Evolutionary conservation across 1,284 basidiomycete genomes (phyloP), one percentile per base, ranked within the genome.

Genomic region (Ceraceosorus bombacis): DNA sequence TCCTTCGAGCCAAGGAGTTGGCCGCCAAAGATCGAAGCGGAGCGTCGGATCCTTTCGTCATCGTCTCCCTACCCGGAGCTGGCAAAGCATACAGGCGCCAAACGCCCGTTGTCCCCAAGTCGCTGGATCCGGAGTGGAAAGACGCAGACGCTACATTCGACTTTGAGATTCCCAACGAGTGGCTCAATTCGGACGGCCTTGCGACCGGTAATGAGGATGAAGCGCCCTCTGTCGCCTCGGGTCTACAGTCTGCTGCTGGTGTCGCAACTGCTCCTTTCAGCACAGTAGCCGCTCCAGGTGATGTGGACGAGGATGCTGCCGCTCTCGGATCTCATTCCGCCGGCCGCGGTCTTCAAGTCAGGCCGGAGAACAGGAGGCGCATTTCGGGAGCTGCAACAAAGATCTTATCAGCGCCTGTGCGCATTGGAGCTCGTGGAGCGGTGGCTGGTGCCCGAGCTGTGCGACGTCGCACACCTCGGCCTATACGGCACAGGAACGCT

Each of bases 41-140:
- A 46, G 58, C 60, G 8, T 61, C 63, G 8, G 77, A 79, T 59
- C 78, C 78, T 5, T 78, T 71, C 55, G 62, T 76, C 58, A 65
- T 69, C 54, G 64, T 78, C 55, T 66, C 74, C 53, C 61, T 73
- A 5, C 64, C 67, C 41, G 69, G 70, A 55, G 64, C 64, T n/a
- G 49, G 61, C 36, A 56, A 54, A 7, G 51, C 54, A n/a, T 82
- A 83, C 41, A 83, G 82, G 5, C 82, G 86, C n/a, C 81, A 85
- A 51, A 94, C 91, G 0, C 84, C 90, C 0, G 88, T 89, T n/a
- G 79, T 84, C 41, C 90, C 88, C 76, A 85, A 86, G 62, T 86
- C 83, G 0, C 76, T 88, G n/a, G 87, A 88, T 70, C 93, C 93
- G 0, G 78, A 80, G 2, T 96, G 85, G 77, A 77, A 81, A 0